Conservation (phyloP, 2,329 filamentous ascomycete species). For the Colletotrichum sp. region DNA sequence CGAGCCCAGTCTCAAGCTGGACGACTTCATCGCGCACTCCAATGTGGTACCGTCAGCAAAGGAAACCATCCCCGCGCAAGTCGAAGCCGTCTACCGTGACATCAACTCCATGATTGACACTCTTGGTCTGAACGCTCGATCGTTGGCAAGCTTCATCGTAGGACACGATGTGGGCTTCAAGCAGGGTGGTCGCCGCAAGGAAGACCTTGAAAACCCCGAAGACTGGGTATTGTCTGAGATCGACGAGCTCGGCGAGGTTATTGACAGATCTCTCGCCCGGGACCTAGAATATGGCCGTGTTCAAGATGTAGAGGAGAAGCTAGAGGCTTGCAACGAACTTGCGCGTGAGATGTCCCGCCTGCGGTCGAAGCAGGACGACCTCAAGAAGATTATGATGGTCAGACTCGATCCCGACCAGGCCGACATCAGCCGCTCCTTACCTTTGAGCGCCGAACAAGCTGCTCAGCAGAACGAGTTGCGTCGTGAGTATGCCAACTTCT, state of each 20-base stretch:
- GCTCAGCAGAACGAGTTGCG: constrained; percentile 85
- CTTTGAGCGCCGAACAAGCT: constrained; percentile 83
- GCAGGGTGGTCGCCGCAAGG: constrained; percentile 60
- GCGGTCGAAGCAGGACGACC: constrained; percentile 76
- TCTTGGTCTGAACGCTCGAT: constrained; percentile 79
- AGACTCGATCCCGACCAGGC: constrained; percentile 71
- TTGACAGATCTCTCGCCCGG: constrained; percentile 67
- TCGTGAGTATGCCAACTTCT: constrained; percentile 74
- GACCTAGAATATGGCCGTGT: constrained; percentile 73
- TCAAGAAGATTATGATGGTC: constrained; percentile 76
- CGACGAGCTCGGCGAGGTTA: constrained; percentile 67
- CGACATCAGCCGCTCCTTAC: constrained; percentile 70
- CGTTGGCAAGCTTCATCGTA: constrained; percentile 69
- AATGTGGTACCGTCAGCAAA: constrained; percentile 58
- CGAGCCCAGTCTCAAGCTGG: constrained; percentile 65
- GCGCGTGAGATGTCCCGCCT: constrained; percentile 74
- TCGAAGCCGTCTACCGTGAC: constrained; percentile 75
- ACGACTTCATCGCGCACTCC: constrained; percentile 71
- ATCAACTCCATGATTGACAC: constrained; percentile 96
- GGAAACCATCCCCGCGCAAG: constrained; percentile 66
- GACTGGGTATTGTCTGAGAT: constrained; percentile 82
- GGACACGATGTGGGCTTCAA: constrained; percentile 67
- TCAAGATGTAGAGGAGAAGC: constrained; percentile 70
- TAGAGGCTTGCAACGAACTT: constrained; percentile 72
- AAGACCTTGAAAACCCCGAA: constrained; percentile 72